Evolutionary conservation across 2,329 filamentous ascomycete species (phyloP).

Genomic region (Penicillium paneum): DNA sequence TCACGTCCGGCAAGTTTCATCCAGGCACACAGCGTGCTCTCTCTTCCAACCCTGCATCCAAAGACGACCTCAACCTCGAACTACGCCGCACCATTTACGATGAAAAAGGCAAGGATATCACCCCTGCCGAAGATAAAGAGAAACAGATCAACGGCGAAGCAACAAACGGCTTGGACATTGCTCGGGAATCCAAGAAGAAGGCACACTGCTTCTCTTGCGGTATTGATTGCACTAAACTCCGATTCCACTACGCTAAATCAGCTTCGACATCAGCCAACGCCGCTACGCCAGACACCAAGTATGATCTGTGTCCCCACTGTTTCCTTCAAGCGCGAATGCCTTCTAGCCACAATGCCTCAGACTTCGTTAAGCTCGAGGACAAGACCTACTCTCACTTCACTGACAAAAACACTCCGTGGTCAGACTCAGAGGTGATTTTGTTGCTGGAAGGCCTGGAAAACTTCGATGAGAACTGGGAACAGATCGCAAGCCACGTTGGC

Average conservation of each 20-base stretch:
- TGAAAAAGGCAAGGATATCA: slow-evolving; percentile 79
- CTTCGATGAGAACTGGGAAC: slow-evolving; percentile 93
- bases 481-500: slow-evolving; percentile 87
- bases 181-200: slow-evolving; percentile 62
- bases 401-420: slow-evolving; percentile 85
- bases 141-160: slow-evolving; percentile 69
- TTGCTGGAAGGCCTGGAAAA: slow-evolving; percentile 87
- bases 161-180: slow-evolving; percentile 60
- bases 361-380: slow-evolving; percentile 88
- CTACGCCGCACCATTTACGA: slow-evolving; percentile 95
- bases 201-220: slow-evolving; percentile 88
- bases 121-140: slow-evolving; percentile 65
- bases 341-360: slow-evolving; percentile 69
- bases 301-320: slow-evolving; percentile 88
- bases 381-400: slow-evolving; percentile 73
- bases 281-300: slow-evolving; percentile 61
- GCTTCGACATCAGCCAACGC: slow-evolving; percentile 57
- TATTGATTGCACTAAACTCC: slow-evolving; percentile 75
- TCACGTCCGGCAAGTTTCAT: slow-evolving; percentile 59
- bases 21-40: slow-evolving; percentile 69
- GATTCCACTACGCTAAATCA: slow-evolving; percentile 68
- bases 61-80: slow-evolving; percentile 84
- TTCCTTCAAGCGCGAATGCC: slow-evolving; percentile 82
- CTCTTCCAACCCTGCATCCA: slow-evolving; percentile 62
- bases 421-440: slow-evolving; percentile 81